Percentiles rank a stretch among this genome's conserved stretches.
Evolutionary conservation across 305 asterid species (phyloP).

Genomic region (Striga hermonthica): DNA sequence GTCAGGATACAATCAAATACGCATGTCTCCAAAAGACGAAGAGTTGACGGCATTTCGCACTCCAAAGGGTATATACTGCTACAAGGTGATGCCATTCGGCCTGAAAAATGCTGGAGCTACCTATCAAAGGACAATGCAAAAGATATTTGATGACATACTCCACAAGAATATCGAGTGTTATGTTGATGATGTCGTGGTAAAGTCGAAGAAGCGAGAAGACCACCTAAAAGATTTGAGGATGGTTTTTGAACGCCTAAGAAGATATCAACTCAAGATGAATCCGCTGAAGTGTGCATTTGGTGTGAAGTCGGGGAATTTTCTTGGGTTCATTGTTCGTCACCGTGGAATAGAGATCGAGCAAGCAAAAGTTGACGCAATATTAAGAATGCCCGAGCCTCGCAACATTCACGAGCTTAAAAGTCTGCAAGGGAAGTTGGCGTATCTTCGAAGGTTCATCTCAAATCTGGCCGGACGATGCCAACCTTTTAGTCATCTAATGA

Average conservation of each 20-base stretch:
- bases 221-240: background rate
- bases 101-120: too few relatives aligned
- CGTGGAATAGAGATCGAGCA: background rate
- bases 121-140: background rate
- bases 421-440: background rate
- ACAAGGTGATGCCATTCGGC: background rate
- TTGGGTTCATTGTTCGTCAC: background rate
- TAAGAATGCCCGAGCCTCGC: background rate
- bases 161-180: background rate
- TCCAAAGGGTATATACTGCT: background rate
- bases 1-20: background rate
- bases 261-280: background rate
- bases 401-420: background rate
- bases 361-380: background rate
- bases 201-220: background rate
- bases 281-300: background rate
- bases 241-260: background rate
- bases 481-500: background rate
- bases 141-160: background rate
- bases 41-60: background rate
- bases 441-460: slow-evolving; percentile 7
- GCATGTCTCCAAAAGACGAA: background rate
- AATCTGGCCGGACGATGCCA: background rate
- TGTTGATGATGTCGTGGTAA: background rate
- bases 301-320: background rate